Base-by-base conservation (phyloP, 768 basidiomycete species). In the Leccinum disarticulatum region DNA sequence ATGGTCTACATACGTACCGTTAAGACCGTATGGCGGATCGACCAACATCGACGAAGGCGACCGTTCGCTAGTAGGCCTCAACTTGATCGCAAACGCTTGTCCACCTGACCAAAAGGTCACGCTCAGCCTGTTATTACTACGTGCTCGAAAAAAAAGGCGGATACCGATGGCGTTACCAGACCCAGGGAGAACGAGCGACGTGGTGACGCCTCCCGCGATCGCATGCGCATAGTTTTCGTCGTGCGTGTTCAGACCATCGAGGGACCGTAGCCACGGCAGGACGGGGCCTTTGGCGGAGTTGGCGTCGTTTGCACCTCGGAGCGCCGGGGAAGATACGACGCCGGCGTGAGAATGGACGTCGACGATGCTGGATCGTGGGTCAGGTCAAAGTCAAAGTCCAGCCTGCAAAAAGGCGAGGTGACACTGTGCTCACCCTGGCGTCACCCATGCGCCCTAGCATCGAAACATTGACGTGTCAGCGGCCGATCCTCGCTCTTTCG, bases 221-320 rank as follows among this genome's bases (percentile, higher is more conserved):
- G 83, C 74, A 4, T 85, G 75, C 17, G 77, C 72, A 66, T 85
- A 88, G 3, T 83, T 77, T 2, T 77, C 77, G 68, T 92, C 90
- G 58, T 89, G 89, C 0, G 87, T 90, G 70, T 92, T 91, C 62
- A 92, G 68, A 0, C 82, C 89, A 61, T 92, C 89, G 19, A 91
- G 72, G 11, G 83, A 84, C 35, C 89, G 80, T 11, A 92, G 72
- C 84, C 85, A 88, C 3, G 88, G 86, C 31, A 80, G 71, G 14
- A 82, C 11, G 28, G 56, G 57, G 7, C 65, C 30, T 8, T 83
- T 77, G 11, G 61, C 31, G 2, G 88, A 90, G 69, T 89, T 87
- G 14, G 65, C 72, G 60, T 91, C 90, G 0, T 59, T 52, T 1
- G 84, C 77, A 36, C 85, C 81, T 3, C 14, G 6, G 1, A 83